These are phyloP conservation scores for Yamadazyma olivae DNA, from an alignment of 805 yeast species.

Conservation along the genomic window DNA sequence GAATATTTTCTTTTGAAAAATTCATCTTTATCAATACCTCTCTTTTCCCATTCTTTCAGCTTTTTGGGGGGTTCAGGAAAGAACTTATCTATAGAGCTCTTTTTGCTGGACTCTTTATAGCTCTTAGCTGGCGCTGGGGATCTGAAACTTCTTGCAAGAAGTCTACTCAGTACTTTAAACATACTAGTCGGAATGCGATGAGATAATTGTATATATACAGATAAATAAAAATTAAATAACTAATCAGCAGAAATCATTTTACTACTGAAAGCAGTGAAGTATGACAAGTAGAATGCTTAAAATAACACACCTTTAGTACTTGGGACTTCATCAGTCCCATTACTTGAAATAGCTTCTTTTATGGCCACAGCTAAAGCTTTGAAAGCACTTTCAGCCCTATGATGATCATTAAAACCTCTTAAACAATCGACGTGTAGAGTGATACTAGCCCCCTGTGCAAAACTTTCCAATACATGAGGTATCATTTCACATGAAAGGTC, in stretches of 20 bases:
- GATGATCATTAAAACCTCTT: constrained; percentile 94
- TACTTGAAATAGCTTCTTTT: constrained; percentile 75
- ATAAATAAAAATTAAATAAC: too few relatives aligned
- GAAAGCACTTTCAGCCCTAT: constrained; percentile 93
- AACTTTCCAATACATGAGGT: constrained; percentile 93
- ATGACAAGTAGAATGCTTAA: too few relatives aligned
- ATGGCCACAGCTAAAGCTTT: constrained; percentile 94
- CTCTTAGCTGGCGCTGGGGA: constrained; percentile 2
- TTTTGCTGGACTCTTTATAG: constrained; percentile 1
- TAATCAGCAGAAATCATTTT: too few relatives aligned
- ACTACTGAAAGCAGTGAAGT: too few relatives aligned
- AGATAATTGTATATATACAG: too few relatives aligned
- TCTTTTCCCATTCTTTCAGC: constrained; percentile 34
- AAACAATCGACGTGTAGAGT: constrained; percentile 94
- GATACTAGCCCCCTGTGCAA: constrained; percentile 87
- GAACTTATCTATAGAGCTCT: constrained; percentile 21
- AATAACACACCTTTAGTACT: constrained; percentile 84
- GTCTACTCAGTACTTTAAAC: background rate
- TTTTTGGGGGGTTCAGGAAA: constrained; percentile 17
- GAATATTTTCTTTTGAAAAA: constrained; percentile 35
- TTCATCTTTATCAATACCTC: constrained; percentile 35
- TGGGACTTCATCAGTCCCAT: constrained; percentile 90
- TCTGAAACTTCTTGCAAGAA: constrained; percentile 1
- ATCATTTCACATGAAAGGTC: constrained; percentile 93
- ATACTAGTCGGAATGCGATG: too few relatives aligned